phyloP scores from a whole-genome alignment of 106 monocot species.

The Acanthochlamys bracteata region DNA sequence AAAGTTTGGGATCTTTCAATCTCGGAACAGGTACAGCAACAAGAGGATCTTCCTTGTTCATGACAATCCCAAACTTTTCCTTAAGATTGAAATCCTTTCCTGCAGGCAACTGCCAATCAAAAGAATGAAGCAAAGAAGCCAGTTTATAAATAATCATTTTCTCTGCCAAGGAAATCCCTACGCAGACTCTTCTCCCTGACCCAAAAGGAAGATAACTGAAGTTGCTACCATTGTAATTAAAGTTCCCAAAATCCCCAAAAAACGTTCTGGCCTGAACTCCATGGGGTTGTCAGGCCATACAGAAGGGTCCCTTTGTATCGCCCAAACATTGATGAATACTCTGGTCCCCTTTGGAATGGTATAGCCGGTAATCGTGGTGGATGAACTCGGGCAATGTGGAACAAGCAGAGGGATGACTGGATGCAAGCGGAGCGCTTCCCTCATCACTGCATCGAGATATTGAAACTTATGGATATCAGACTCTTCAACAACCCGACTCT shows the following conservation, averaged over 20 bases:
- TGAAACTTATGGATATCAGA: conserved; percentile 8
- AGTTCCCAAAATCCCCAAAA: neutral
- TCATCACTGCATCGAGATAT: conserved; percentile 10
- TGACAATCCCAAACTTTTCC: conserved; percentile 33
- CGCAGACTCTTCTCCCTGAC: conserved; percentile 41
- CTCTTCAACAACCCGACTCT: conserved; percentile 6
- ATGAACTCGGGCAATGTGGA: conserved; percentile 2
- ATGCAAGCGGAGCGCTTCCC: conserved; percentile 15
- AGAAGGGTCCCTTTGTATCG: conserved; percentile 17
- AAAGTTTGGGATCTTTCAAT: conserved; percentile 9
- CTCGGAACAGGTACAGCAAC: conserved; percentile 27
- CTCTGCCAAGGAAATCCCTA: conserved; percentile 31
- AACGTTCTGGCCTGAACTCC: conserved; percentile 23
- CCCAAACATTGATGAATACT: conserved; percentile 18
- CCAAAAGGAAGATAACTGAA: conserved; percentile 42
- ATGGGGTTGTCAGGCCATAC: conserved; percentile 14
- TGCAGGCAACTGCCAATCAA: conserved; percentile 42
- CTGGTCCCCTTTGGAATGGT: conserved; percentile 4
- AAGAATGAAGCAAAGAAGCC: conserved; percentile 39
- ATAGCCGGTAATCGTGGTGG: conserved; percentile 7
- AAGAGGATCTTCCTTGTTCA: conserved; percentile 29
- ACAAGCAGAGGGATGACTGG: conserved; percentile 13
- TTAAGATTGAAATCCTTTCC: conserved; percentile 20
- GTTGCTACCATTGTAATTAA: conserved; percentile 1
- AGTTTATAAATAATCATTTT: conserved; percentile 15